Evolutionary conservation across 2,329 filamentous ascomycete genomes (phyloP), one percentile per base, ranked within the genome.

Genomic region (Bertia moriformis): DNA sequence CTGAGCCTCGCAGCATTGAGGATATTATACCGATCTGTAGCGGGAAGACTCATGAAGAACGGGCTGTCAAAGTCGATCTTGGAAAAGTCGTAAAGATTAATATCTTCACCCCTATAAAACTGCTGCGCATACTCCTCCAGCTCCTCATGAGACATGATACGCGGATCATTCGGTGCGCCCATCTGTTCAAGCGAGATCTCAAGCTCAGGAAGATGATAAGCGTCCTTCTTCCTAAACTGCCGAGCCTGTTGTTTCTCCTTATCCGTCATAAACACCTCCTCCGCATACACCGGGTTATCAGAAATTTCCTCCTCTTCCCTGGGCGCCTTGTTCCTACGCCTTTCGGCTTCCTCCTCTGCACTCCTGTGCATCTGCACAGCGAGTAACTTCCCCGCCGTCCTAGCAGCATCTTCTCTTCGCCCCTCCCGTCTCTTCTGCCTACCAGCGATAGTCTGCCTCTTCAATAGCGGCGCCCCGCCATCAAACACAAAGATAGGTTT

Each of bases 401-500:
- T 70, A 2, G 81, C 79, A 1, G 91, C 91, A 83, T 98, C 91
- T 46, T 98, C 91, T 37, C 88, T 72, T 42, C 88, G 70, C 0
- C 89, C 91, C 54, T 98, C 91, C 24, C 91, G 71, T 43, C 87
- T 71, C 43, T 72, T 71, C 56, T 88, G 87, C 32, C 91, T 70
- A 39, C 70, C 74, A 43, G 76, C 76, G 43, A 98, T 88, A 0
- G 91, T 98, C 56, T 93, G 83, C 41, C 89, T 71, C 65, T 98
- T 98, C 45, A 98, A 68, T 2, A 76, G 68, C 0, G 93, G 93
- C 0, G 91, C 93, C 33, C 89, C 91, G 43, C 93, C 91, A 60
- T 98, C 91, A 56, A 98, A 98, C 13, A 98, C 88, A 57, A 98
- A 98, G 35, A 98, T 87, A 0, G 91, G 93, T 45, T 82, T 84